Conservation (phyloP, 2,329 filamentous ascomycete genomes). For the Cladosporium colombiae region DNA sequence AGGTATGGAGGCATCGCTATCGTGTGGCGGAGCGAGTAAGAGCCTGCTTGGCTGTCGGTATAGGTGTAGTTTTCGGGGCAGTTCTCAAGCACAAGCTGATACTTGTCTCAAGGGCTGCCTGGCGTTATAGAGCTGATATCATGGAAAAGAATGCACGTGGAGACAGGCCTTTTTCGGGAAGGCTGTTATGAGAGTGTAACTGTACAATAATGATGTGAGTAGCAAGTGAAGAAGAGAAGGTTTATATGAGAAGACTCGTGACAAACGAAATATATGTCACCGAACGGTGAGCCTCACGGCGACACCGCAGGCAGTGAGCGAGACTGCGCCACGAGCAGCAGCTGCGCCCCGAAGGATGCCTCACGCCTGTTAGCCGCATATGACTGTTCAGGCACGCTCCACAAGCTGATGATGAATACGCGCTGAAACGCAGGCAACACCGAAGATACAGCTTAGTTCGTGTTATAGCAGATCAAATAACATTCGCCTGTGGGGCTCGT, state of each 20-base stretch:
- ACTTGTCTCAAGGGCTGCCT: neutral
- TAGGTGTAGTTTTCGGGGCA: neutral
- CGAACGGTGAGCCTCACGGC: neutral
- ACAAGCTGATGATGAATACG: neutral
- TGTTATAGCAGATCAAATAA: neutral
- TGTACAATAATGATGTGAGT: neutral
- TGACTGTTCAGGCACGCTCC: neutral
- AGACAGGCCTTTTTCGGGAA: neutral
- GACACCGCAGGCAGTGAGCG: neutral
- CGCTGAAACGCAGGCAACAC: neutral
- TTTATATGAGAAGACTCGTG: neutral
- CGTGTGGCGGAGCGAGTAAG: neutral
- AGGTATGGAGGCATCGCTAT: neutral
- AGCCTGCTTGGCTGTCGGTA: neutral
- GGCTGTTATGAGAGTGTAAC: neutral
- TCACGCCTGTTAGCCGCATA: neutral
- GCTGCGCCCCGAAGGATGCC: neutral
- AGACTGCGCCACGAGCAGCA: neutral
- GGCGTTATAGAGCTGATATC: neutral
- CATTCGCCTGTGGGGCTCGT: neutral
- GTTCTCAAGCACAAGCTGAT: neutral
- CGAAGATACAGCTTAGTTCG: neutral
- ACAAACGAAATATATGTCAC: neutral
- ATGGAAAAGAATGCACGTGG: neutral
- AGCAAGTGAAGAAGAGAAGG: neutral